Conservation (phyloP, 2,329 filamentous ascomycete species). For the Trichophyton schoenleinii region DNA sequence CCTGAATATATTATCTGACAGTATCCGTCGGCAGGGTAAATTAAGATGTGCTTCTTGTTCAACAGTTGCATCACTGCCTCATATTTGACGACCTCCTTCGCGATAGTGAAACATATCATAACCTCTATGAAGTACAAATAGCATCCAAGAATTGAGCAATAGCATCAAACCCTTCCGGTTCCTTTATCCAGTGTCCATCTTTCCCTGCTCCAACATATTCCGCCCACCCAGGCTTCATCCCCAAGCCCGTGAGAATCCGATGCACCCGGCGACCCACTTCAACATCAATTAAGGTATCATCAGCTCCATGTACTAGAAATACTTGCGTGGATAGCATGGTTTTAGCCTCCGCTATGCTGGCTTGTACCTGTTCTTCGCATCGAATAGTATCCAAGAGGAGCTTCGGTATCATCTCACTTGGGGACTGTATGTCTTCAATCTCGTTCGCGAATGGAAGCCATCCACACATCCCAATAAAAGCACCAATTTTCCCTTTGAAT, state of each 20-base stretch:
- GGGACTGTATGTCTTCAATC: neutral
- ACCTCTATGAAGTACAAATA: too few relatives aligned
- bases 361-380: neutral
- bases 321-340: constrained; percentile 25
- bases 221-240: constrained; percentile 19
- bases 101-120: neutral
- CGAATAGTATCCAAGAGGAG: constrained; percentile 3
- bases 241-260: constrained; percentile 14
- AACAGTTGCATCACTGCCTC: neutral
- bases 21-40: neutral
- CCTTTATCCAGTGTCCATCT: constrained; percentile 38
- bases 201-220: constrained; percentile 34
- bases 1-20: neutral
- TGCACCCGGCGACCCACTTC: constrained; percentile 29
- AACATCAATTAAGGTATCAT: constrained; percentile 38
- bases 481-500: constrained; percentile 25
- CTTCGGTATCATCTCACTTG: constrained; percentile 2
- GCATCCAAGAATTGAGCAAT: constrained; percentile 26
- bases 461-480: constrained; percentile 38
- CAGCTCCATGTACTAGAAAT: constrained; percentile 37
- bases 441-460: constrained; percentile 38
- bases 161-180: constrained; percentile 35
- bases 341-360: neutral
- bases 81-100: neutral
- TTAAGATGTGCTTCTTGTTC: neutral